Conservation (phyloP, 1,284 basidiomycete genomes). For the Phenoliferia sp. region DNA sequence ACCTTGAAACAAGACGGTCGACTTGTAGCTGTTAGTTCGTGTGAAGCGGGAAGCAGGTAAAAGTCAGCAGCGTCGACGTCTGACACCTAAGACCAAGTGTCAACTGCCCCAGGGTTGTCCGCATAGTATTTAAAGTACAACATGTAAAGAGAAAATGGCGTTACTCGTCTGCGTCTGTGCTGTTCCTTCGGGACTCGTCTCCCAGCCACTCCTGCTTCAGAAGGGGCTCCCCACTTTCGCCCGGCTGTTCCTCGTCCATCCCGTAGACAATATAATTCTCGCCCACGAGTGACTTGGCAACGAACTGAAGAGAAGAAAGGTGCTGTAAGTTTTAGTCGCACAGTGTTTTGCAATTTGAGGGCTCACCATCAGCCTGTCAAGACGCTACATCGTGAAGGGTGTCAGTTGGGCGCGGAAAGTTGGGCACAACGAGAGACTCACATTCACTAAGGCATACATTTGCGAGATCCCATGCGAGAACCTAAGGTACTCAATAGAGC, state of each 20-base stretch:
- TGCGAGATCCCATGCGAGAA: conserved; percentile 26
- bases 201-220: neutral
- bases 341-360: neutral
- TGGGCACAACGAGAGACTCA: neutral
- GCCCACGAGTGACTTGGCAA: conserved; percentile 28
- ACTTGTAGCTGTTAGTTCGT: too few species aligned
- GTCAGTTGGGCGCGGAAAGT: neutral
- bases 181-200: neutral
- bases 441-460: conserved; percentile 26
- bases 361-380: conserved; percentile 26
- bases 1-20: too few species aligned
- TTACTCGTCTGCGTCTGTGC: too few species aligned
- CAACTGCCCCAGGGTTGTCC: too few species aligned
- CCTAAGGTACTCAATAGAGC: conserved; percentile 29
- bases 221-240: neutral
- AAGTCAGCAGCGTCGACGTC: too few species aligned
- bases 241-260: neutral
- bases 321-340: neutral
- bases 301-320: conserved; percentile 14
- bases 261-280: conserved; percentile 31
- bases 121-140: too few species aligned
- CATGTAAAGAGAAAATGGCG: too few species aligned
- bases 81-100: too few species aligned
- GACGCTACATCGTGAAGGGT: conserved; percentile 2
- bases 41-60: too few species aligned